phyloP scores from a whole-genome alignment of 2,329 filamentous ascomycete genomes.

The Chalaropsis ovoidea region DNA sequence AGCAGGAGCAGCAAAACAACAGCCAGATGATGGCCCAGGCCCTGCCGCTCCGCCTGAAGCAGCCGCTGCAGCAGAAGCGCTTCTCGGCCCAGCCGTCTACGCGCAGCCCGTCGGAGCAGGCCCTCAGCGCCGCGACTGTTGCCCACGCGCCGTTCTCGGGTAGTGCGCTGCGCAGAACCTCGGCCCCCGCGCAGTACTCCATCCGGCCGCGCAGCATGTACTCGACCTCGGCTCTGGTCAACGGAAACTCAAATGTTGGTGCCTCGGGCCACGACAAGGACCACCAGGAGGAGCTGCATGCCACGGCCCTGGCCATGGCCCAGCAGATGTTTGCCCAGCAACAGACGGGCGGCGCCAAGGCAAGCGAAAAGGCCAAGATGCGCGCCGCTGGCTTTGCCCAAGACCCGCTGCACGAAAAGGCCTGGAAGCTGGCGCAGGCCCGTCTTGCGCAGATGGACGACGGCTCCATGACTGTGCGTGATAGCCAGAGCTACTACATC shows the following conservation, averaged over 20 bases:
- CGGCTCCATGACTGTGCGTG: slow-evolving; percentile 51
- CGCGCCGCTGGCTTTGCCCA: neutral
- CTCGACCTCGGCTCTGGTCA: slow-evolving; percentile 55
- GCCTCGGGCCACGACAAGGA: slow-evolving; percentile 62
- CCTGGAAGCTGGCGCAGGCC: slow-evolving; percentile 76
- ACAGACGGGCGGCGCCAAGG: slow-evolving; percentile 40
- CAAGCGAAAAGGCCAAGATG: neutral
- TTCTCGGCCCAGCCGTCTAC: slow-evolving; percentile 10
- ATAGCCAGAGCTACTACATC: slow-evolving; percentile 70
- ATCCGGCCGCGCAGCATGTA: slow-evolving; percentile 66
- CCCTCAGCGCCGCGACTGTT: slow-evolving; percentile 60
- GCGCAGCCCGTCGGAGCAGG: slow-evolving; percentile 43
- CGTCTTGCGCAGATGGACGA: slow-evolving; percentile 70
- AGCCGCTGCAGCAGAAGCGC: slow-evolving; percentile 7
- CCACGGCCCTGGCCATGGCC: slow-evolving; percentile 82
- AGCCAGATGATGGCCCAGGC: slow-evolving; percentile 5
- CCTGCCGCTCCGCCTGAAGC: neutral
- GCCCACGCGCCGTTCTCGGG: slow-evolving; percentile 47
- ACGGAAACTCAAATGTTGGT: slow-evolving; percentile 40
- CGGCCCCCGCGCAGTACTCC: slow-evolving; percentile 56
- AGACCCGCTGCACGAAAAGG: slow-evolving; percentile 63
- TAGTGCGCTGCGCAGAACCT: slow-evolving; percentile 38
- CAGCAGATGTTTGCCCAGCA: slow-evolving; percentile 71
- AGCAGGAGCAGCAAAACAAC: neutral
- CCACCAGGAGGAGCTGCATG: slow-evolving; percentile 61